Evolutionary conservation across 768 basidiomycete genomes (phyloP), one percentile per base, ranked within the genome.

Genomic region (Suillus spraguei): DNA sequence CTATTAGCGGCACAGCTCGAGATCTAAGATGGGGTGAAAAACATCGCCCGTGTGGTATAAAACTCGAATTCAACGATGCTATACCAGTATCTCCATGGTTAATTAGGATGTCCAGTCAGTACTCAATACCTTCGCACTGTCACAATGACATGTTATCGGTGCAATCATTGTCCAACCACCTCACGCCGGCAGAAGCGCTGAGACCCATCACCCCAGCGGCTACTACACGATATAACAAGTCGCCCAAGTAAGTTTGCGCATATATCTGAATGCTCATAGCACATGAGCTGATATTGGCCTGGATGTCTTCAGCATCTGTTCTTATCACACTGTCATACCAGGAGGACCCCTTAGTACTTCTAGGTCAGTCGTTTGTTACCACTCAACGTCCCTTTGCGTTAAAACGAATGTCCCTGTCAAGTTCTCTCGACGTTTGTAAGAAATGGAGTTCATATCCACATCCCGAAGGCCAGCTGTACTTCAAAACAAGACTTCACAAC

Each of bases 401-500:
- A 39, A 24, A 38, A 16, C n/a, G 0, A 38, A 24, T 24, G 1
- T 28, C 5, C 20, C 4, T 1, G 8, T 17, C 0, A 56, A 56
- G 55, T 39, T 4, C 36, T 24, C 22, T 38, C 8, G 8, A 5
- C 36, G 2, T 8, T 2, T 14, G 16, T 3, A 9, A 1, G 24
- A 39, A 11, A 10, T 88, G 86, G 86, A 71, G 76, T 3, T 66
- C 78, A 20, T 68, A 80, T 56, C 72, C 77, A 9, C 85, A 88
- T 46, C 85, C 86, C 0, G 86, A 87, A 68, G 86, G 86, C 9
- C 81, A 85, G 64, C 60, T 75, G 10, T 88, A 87, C 68, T 87
- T 85, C 66, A 71, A 73, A 61, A 20, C 10, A 53, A 64, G 38
- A 59, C 36, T 16, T 17, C 17, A n/a, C 1, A 59, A 76, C 13